Evolutionary conservation across 208 protist genomes (phyloP).

Genomic region (Wallacemonas sp.): DNA sequence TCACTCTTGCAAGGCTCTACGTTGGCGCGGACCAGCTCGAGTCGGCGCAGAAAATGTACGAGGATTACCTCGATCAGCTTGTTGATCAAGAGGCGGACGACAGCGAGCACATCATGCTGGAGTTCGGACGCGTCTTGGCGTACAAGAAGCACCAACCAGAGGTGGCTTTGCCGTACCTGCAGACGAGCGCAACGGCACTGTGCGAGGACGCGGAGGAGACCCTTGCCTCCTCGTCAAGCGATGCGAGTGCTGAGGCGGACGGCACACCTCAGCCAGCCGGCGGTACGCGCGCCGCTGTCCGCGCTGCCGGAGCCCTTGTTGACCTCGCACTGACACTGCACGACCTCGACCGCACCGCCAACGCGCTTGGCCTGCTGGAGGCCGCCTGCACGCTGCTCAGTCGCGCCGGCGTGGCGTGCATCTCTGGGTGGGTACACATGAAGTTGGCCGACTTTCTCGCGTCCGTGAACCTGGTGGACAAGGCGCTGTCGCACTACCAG

Average conservation of each 20-base stretch:
- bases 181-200: constrained; percentile 50
- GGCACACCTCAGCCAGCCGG: neutral
- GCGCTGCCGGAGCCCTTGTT: constrained; percentile 44
- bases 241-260: neutral
- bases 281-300: constrained; percentile 24
- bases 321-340: constrained; percentile 60
- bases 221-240: neutral
- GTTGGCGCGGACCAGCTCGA: constrained; percentile 29
- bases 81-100: constrained; percentile 44
- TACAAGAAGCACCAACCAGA: constrained; percentile 25
- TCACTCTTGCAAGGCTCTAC: constrained; percentile 61
- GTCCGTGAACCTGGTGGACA: constrained; percentile 50
- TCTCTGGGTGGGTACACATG: constrained; percentile 52
- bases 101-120: constrained; percentile 53
- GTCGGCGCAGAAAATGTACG: constrained; percentile 54
- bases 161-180: constrained; percentile 60
- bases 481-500: constrained; percentile 50
- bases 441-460: constrained; percentile 67
- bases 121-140: constrained; percentile 63
- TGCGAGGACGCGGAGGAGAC: constrained; percentile 50
- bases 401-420: constrained; percentile 31
- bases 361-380: constrained; percentile 64
- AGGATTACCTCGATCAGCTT: constrained; percentile 51
- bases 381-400: constrained; percentile 44
- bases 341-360: constrained; percentile 33